A percentile compares a stretch with the other conserved stretches of the same genome.
These are phyloP conservation scores for Extremus antarcticus DNA, from an alignment of 495 filamentous ascomycete genomes.

Conservation along the genomic window DNA sequence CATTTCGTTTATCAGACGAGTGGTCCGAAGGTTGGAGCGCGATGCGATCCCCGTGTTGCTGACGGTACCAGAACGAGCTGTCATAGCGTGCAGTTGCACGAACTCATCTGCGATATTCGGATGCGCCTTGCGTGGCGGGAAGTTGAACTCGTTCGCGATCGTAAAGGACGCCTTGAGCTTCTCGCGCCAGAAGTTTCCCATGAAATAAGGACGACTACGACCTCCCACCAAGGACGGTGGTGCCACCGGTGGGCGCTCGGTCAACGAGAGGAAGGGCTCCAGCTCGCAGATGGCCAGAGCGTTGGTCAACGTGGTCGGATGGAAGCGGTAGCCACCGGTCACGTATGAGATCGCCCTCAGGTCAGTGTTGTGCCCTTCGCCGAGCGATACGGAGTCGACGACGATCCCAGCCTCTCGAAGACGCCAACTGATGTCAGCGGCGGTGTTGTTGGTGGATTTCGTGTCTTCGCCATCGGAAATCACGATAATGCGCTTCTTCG, in stretches of 20 bases:
- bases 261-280: constrained; percentile 25
- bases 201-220: background rate
- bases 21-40: constrained; percentile 12
- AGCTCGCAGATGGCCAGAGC: constrained; percentile 29
- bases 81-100: constrained; percentile 9
- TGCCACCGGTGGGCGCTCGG: constrained; percentile 21
- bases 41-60: background rate
- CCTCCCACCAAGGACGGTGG: background rate
- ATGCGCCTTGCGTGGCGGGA: constrained; percentile 24
- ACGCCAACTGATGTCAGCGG: constrained; percentile 3
- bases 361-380: constrained; percentile 17
- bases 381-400: constrained; percentile 25
- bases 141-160: constrained; percentile 20
- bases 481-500: constrained; percentile 26
- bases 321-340: constrained; percentile 20
- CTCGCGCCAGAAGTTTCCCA: constrained; percentile 4
- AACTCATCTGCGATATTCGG: constrained; percentile 23
- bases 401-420: constrained; percentile 20
- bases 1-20: constrained; percentile 21
- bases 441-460: constrained; percentile 13
- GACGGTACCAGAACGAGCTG: background rate
- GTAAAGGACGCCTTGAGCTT: constrained; percentile 10
- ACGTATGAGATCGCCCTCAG: constrained; percentile 22
- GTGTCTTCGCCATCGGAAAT: constrained; percentile 27
- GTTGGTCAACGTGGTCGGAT: constrained; percentile 20